These are phyloP conservation scores for Cyclotella choctawhatcheeana DNA, from an alignment of 108 stramenopile species.

Conservation along the genomic window DNA sequence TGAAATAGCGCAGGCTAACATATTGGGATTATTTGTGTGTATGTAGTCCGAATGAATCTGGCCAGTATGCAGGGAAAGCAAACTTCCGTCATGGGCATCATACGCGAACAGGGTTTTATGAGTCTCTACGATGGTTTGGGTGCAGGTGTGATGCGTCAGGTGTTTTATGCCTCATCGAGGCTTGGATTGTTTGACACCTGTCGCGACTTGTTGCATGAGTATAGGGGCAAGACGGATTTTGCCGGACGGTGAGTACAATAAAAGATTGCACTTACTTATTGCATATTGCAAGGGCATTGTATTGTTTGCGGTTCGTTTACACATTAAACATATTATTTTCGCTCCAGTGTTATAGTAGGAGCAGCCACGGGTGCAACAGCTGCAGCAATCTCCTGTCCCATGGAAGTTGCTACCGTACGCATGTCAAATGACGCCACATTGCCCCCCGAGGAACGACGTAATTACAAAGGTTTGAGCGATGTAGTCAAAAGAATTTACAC, in stretches of 20 bases:
- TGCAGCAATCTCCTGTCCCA: slow-evolving; percentile 90
- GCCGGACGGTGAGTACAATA: slow-evolving; percentile 66
- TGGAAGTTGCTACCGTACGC: slow-evolving; percentile 93
- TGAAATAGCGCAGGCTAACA: too few relatives aligned
- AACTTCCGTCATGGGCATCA: slow-evolving; percentile 64
- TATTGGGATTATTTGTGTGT: too few relatives aligned
- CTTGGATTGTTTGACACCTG: slow-evolving; percentile 93
- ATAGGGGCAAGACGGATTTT: slow-evolving; percentile 90
- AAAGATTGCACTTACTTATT: too few relatives aligned
- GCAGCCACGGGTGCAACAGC: slow-evolving; percentile 89
- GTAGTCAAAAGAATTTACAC: neutral
- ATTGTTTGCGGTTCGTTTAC: too few relatives aligned
- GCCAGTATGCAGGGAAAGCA: slow-evolving; percentile 72
- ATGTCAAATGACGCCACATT: slow-evolving; percentile 91
- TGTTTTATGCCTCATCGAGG: slow-evolving; percentile 90
- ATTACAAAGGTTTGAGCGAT: slow-evolving; percentile 56
- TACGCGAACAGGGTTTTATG: slow-evolving; percentile 69
- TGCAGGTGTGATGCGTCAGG: slow-evolving; percentile 87
- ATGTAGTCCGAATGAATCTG: slow-evolving; percentile 84
- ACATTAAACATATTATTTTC: neutral
- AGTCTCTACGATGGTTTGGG: slow-evolving; percentile 89
- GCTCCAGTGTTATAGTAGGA: slow-evolving; percentile 73
- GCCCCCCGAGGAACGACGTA: slow-evolving; percentile 80
- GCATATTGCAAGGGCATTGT: too few relatives aligned
- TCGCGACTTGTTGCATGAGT: slow-evolving; percentile 85